Conservation (phyloP, 305 asterid species). For the Andrographis paniculata region DNA sequence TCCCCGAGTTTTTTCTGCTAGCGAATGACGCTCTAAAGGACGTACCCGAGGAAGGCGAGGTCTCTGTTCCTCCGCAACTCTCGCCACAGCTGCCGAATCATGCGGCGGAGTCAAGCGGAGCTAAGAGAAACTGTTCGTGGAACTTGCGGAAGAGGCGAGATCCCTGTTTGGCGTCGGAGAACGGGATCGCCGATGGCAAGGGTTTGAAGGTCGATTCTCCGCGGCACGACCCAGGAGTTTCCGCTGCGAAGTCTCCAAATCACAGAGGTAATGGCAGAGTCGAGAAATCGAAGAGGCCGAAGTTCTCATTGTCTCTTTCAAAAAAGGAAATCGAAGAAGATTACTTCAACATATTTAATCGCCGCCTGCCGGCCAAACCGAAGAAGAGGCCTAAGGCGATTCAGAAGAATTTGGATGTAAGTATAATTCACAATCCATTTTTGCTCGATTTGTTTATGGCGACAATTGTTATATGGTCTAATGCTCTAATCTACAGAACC, state of each 20-base stretch:
- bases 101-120: conserved; percentile 16
- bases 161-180: conserved; percentile 29
- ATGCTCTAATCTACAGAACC: too few relatives aligned
- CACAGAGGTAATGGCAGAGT: conserved; percentile 28
- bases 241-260: conserved; percentile 9
- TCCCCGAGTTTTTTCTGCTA: too few relatives aligned
- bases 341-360: conserved; percentile 46
- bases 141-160: conserved; percentile 65
- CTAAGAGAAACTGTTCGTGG: conserved; percentile 30
- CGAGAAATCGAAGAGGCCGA: conserved; percentile 49
- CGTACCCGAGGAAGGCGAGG: conserved; percentile 35
- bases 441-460: too few relatives aligned
- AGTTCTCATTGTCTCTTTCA: conserved; percentile 53
- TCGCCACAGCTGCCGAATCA: conserved; percentile 23
- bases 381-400: conserved; percentile 54
- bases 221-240: conserved; percentile 21
- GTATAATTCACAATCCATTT: conserved; percentile 13
- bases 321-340: conserved; percentile 76
- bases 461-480: too few relatives aligned
- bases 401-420: conserved; percentile 71
- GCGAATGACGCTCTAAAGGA: too few relatives aligned
- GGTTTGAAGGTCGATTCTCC: conserved; percentile 25
- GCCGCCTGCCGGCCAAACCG: conserved; percentile 71
- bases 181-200: conserved; percentile 14
- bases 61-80: conserved; percentile 17